These are phyloP conservation scores for Trichophyton rubrum DNA, from an alignment of 2,329 filamentous ascomycete genomes.

Conservation along the genomic window DNA sequence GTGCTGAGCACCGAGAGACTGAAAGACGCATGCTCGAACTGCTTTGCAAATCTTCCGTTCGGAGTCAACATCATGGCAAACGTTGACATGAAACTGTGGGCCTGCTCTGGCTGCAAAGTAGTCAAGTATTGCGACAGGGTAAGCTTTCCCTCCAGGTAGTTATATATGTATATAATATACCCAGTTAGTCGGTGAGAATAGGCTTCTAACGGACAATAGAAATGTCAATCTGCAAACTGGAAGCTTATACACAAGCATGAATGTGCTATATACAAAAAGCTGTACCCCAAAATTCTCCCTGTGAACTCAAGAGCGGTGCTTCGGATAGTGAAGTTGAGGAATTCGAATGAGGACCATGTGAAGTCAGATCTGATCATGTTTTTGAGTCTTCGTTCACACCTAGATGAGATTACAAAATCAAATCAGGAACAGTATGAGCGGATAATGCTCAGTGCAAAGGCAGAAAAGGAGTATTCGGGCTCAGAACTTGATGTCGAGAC, in stretches of 20 bases:
- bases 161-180: no score
- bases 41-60: constrained; percentile 26
- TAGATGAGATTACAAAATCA: constrained; percentile 34
- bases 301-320: constrained; percentile 45
- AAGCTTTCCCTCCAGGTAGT: constrained; percentile 13
- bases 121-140: constrained; percentile 51
- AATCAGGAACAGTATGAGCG: constrained; percentile 35
- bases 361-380: constrained; percentile 35
- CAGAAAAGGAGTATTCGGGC: constrained; percentile 41
- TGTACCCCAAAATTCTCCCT: constrained; percentile 39
- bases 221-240: constrained; percentile 50
- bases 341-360: constrained; percentile 24
- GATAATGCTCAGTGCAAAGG: constrained; percentile 39
- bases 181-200: no score
- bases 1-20: constrained; percentile 37
- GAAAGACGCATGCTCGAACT: constrained; percentile 45
- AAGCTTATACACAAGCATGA: constrained; percentile 47
- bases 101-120: constrained; percentile 46
- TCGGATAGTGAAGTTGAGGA: constrained; percentile 38
- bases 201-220: constrained; percentile 24
- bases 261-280: constrained; percentile 40
- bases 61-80: constrained; percentile 11
- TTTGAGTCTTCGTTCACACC: constrained; percentile 36
- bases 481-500: constrained; percentile 33
- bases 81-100: constrained; percentile 34